These are phyloP conservation scores for Ceratobasidium papillatum DNA, from an alignment of 1,284 basidiomycete species.

Conservation along the genomic window DNA sequence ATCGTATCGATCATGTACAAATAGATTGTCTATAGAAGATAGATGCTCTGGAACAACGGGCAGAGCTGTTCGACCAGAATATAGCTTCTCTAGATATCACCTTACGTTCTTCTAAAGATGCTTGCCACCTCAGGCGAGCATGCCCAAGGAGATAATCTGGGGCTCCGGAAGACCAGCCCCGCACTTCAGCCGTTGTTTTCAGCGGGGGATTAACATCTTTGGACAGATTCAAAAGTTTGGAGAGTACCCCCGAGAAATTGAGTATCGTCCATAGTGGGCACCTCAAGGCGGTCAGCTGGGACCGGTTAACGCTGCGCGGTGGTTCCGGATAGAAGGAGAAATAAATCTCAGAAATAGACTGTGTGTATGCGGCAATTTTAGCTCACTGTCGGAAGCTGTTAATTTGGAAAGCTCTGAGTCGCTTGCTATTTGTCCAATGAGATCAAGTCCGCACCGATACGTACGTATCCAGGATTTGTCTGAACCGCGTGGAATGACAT, in stretches of 20 bases:
- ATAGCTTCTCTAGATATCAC: not conserved
- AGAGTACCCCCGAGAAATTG: conserved; percentile 12
- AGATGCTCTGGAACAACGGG: not conserved
- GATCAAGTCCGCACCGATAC: not conserved
- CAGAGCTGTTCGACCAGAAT: not conserved
- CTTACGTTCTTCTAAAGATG: not conserved
- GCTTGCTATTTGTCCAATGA: conserved; percentile 1
- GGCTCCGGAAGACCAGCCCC: conserved; percentile 11
- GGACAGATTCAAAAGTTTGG: not conserved
- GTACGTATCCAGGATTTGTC: not conserved
- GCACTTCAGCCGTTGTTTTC: conserved; percentile 12
- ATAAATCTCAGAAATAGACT: not conserved
- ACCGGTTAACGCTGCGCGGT: not conserved
- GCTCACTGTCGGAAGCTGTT: not conserved
- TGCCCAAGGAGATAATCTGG: conserved; percentile 5
- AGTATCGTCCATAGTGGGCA: not conserved
- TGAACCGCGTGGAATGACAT: conserved; percentile 4
- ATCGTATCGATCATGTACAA: not conserved
- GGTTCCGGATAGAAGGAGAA: conserved; percentile 2
- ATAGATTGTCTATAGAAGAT: not conserved
- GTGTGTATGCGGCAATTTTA: not conserved
- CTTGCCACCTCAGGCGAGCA: conserved; percentile 8
- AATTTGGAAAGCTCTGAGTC: not conserved
- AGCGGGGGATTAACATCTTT: conserved; percentile 7
- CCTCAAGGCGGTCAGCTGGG: conserved; percentile 22